Evolutionary conservation across 1,284 basidiomycete genomes (phyloP).

Genomic region (Tilletia setariae): DNA sequence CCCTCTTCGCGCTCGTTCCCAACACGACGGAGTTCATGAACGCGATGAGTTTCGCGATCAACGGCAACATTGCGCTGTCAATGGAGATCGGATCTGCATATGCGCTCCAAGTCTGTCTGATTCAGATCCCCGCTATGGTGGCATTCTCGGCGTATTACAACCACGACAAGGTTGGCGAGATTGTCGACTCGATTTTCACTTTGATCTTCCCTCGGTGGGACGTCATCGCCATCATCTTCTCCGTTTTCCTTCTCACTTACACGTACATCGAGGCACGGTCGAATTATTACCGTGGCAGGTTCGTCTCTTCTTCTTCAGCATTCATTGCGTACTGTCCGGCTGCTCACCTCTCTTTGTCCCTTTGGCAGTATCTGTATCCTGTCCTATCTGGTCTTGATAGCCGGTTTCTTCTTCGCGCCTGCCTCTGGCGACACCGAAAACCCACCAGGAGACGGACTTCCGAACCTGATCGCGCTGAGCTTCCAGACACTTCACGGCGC

Average conservation of each 20-base stretch:
- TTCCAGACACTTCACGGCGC: conserved; percentile 26
- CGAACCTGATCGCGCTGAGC: neutral
- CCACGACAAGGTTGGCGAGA: conserved; percentile 24
- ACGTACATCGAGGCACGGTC: conserved; percentile 97
- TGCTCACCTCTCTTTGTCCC: neutral
- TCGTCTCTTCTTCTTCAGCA: neutral
- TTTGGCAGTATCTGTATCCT: conserved; percentile 42
- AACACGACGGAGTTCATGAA: conserved; percentile 99
- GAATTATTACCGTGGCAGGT: conserved; percentile 67
- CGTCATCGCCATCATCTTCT: conserved; percentile 80
- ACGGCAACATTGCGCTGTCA: conserved; percentile 87
- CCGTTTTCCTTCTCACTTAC: conserved; percentile 87
- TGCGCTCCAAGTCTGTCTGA: conserved; percentile 91
- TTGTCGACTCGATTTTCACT: conserved; percentile 37
- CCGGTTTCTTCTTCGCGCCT: conserved; percentile 53
- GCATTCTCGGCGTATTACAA: conserved; percentile 93
- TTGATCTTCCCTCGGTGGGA: conserved; percentile 99
- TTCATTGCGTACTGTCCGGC: conserved; percentile 10
- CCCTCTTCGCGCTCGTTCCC: conserved; percentile 92
- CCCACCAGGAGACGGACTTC: conserved; percentile 26
- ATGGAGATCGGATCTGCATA: conserved; percentile 99
- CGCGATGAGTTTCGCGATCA: conserved; percentile 96
- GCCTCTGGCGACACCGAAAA: conserved; percentile 39
- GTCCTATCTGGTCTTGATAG: conserved; percentile 46
- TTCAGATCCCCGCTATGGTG: conserved; percentile 98